Evolutionary conservation across 2,329 filamentous ascomycete genomes (phyloP), one percentile per base, ranked within the genome.

Genomic region (Monosporascus sp.): DNA sequence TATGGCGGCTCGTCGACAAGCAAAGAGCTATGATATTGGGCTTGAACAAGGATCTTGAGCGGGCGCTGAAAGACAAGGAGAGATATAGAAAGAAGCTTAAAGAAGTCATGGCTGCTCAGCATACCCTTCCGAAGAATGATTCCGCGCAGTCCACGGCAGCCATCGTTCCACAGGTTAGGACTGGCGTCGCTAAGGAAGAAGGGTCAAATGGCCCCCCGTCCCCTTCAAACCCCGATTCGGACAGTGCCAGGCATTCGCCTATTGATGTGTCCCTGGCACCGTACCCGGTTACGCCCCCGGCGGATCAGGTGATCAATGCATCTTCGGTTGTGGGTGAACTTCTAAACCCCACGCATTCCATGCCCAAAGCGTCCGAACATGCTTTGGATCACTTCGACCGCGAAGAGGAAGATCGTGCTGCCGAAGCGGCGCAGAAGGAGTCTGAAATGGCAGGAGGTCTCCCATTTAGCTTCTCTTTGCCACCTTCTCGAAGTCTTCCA

Each of bases 1-100:
- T 99, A 64, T 99, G 94, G 94, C 87, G 91, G 49, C 75, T 99
- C 47, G 91, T 99, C 49, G 93, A 97, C 70, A 97, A 99, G 74
- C 94, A 99, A 71, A 82, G 93, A 57, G 85, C 90, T 17, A 92
- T 99, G 85, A 91, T 99, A 51, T 72, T 96, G 20, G 93, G 92
- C 7, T 78, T 99, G 57, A 97, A 97, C 67, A 96, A 94, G 70
- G 94, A 99, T 67, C 76, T 99, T 14, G 93, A 97, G 70, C 84
- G 89, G 50, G 86, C 92, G 1, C 72, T 96, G 59, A 96, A 96
- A 68, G 94, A 97, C 62, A 97, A 97, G 72, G 93, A 97, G 60
- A 87, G 88, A 62, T 97, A 97, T 67, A 85, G 89, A 63, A 92
- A 87, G 70, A 96, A 94, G 71, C 69, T 96, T 44, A 96, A 96